Percentiles rank a stretch among this genome's conserved stretches.
Evolutionary conservation across 495 filamentous ascomycete species (phyloP).

Genomic region (Letharia lupina): DNA sequence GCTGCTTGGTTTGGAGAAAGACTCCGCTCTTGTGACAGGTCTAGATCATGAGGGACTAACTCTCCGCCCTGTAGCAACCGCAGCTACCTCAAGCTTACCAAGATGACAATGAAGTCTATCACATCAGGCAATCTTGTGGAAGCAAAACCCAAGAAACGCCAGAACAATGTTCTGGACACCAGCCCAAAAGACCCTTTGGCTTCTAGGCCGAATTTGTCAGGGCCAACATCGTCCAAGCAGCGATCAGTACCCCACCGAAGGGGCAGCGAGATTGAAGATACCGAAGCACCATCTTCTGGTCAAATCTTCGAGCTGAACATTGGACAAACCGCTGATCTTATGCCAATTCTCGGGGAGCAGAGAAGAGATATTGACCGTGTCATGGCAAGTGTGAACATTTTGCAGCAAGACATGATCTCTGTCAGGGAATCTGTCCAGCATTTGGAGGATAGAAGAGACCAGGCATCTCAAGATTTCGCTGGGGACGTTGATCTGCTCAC

Average conservation of each 20-base stretch:
- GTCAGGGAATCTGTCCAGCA: neutral
- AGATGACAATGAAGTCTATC: constrained; percentile 12
- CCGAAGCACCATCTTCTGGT: neutral
- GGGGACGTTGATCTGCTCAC: constrained; percentile 1
- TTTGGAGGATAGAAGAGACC: neutral
- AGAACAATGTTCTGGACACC: neutral
- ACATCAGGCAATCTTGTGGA: neutral
- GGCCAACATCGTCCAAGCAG: neutral
- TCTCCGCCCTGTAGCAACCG: constrained; percentile 3
- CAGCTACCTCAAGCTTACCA: constrained; percentile 14
- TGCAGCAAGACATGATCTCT: constrained; percentile 7
- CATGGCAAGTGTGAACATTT: neutral
- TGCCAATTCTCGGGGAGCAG: neutral
- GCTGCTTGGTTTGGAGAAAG: neutral
- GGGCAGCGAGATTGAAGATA: neutral
- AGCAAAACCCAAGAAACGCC: neutral
- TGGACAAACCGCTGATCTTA: neutral
- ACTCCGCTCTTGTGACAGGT: neutral
- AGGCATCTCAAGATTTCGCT: neutral
- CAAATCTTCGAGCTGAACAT: neutral
- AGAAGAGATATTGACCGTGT: constrained; percentile 9
- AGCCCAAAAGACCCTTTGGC: neutral
- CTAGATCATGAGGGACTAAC: constrained; percentile 3
- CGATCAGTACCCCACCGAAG: neutral
- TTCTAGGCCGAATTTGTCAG: neutral